Percentiles rank a stretch among this genome's conserved stretches.
These are phyloP conservation scores for Syzygium aromaticum DNA, from an alignment of 345 rosid species.

Conservation along the genomic window DNA sequence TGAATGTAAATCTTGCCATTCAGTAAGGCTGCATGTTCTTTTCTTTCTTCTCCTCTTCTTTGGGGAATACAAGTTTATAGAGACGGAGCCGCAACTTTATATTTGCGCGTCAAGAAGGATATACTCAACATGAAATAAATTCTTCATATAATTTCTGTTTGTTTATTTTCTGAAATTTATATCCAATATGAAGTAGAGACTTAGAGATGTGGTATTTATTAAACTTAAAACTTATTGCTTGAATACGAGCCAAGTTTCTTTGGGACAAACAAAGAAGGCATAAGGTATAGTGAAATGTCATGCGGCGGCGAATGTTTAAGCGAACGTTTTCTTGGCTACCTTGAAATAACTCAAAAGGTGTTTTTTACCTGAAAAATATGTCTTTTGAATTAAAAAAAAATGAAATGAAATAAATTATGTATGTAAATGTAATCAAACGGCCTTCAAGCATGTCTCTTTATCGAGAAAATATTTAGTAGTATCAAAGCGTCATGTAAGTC, in stretches of 20 bases:
- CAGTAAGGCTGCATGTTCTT: background rate
- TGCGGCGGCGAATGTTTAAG: background rate
- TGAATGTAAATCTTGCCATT: background rate
- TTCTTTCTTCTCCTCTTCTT: background rate
- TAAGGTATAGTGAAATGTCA: background rate
- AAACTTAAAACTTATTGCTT: background rate
- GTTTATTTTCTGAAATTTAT: background rate
- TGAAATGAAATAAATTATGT: too few species aligned
- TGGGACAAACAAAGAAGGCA: background rate
- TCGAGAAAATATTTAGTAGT: background rate
- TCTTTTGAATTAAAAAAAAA: too few species aligned
- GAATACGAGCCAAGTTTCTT: background rate
- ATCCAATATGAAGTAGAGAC: background rate
- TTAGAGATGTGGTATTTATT: background rate
- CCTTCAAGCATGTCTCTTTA: background rate
- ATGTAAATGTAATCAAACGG: too few species aligned
- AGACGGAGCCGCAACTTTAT: background rate
- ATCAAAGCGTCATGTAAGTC: background rate
- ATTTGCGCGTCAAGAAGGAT: background rate
- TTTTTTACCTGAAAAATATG: too few species aligned
- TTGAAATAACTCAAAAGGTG: background rate
- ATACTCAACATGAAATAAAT: background rate
- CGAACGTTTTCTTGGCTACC: background rate
- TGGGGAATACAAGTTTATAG: background rate
- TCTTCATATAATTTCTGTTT: background rate